Conservation (phyloP, 1,284 basidiomycete species). For the Earliella scabrosa region DNA sequence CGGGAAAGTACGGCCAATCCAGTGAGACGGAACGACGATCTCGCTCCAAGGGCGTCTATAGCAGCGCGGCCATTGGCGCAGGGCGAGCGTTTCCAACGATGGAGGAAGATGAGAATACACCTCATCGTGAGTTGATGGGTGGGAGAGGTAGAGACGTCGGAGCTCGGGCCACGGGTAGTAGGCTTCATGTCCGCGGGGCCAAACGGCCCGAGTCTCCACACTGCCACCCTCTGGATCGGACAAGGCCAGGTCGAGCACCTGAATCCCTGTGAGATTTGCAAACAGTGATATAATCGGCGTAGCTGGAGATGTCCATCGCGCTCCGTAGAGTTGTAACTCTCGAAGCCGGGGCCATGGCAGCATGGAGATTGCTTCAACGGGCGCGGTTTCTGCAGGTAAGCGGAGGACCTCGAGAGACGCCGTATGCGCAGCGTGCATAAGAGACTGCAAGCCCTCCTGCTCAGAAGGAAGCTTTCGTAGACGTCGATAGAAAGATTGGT, state of each 20-base stretch:
- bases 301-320: not conserved
- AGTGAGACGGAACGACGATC: not conserved
- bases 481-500: too few species aligned
- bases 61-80: not conserved
- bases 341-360: not conserved
- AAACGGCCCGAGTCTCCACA: not conserved
- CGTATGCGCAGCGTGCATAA: not conserved
- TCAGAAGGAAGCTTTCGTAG: too few species aligned
- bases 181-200: not conserved
- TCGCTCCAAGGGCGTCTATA: not conserved
- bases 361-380: not conserved
- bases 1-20: not conserved
- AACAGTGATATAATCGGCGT: not conserved
- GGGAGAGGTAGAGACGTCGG: not conserved
- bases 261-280: not conserved
- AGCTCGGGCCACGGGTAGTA: not conserved
- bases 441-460: not conserved
- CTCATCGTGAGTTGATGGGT: not conserved
- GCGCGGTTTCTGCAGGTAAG: not conserved
- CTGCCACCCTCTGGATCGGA: not conserved
- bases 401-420: not conserved
- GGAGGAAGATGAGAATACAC: not conserved
- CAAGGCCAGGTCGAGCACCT: not conserved
- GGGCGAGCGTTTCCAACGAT: not conserved
- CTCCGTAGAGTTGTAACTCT: not conserved